A percentile compares a stretch with the other conserved stretches of the same genome.
These are phyloP conservation scores for Deinandra increscens DNA, from an alignment of 129 eudicot species.

Conservation along the genomic window DNA sequence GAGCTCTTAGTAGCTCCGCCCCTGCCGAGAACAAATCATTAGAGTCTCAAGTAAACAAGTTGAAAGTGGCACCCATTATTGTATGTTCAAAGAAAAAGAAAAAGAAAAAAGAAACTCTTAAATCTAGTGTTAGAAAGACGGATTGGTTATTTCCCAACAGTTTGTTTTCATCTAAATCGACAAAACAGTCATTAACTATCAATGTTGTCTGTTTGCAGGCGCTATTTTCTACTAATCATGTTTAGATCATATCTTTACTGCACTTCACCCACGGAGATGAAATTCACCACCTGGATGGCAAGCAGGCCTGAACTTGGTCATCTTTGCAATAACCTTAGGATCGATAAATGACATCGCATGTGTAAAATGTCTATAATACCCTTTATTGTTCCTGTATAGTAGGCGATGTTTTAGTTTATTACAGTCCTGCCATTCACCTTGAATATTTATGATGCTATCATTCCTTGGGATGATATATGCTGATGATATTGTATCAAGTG, in stretches of 20 bases:
- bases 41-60: not conserved
- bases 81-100: not conserved
- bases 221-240: constrained; percentile 76
- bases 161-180: not conserved
- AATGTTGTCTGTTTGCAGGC: constrained; percentile 55
- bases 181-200: constrained; percentile 4
- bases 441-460: constrained; percentile 33
- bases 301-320: constrained; percentile 93
- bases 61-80: not conserved
- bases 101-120: not conserved
- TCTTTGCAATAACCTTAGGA: constrained; percentile 83
- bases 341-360: constrained; percentile 46
- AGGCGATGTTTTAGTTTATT: constrained; percentile 15
- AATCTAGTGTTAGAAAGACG: not conserved
- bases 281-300: constrained; percentile 67
- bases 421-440: constrained; percentile 21
- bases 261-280: constrained; percentile 42
- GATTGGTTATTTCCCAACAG: not conserved
- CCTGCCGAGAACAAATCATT: not conserved
- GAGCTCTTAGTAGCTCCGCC: too few relatives aligned
- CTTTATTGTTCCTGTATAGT: constrained; percentile 23
- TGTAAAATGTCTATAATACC: constrained; percentile 20
- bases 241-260: constrained; percentile 77
- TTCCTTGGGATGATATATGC: constrained; percentile 29
- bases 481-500: constrained; percentile 32